phyloP scores from a whole-genome alignment of 352 stramenopile genomes.

The Pythium pyrilobum region DNA sequence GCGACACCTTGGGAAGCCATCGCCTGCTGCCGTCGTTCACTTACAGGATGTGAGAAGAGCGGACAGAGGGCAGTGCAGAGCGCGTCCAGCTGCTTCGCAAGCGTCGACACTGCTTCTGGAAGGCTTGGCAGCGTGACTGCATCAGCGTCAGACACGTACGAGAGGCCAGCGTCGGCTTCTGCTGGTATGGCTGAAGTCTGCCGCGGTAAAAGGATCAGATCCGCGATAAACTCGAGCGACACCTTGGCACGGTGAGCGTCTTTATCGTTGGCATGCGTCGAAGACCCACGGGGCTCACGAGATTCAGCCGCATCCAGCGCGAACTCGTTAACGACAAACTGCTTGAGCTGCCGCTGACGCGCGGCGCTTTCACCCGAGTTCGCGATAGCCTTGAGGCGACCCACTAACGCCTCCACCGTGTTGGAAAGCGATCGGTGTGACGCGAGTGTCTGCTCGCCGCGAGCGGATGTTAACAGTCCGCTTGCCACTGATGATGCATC shows the following conservation, averaged over 20 bases:
- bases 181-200: neutral
- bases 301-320: neutral
- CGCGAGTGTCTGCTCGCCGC: too few species aligned
- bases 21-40: too few species aligned
- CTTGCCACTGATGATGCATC: constrained; percentile 1
- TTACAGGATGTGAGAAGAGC: too few species aligned
- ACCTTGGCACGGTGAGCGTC: neutral
- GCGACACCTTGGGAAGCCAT: too few species aligned
- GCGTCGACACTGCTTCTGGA: too few species aligned
- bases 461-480: neutral
- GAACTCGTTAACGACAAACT: neutral
- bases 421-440: neutral
- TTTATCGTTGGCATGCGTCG: neutral
- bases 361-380: neutral
- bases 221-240: constrained; percentile 8
- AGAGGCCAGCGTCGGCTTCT: neutral
- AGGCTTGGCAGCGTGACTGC: too few species aligned
- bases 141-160: too few species aligned
- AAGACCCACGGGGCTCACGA: too few species aligned
- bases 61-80: neutral
- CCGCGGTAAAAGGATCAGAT: constrained; percentile 2
- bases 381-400: neutral
- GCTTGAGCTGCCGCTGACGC: neutral
- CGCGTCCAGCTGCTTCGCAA: neutral
- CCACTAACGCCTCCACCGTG: neutral